phyloP scores from a whole-genome alignment of 2,329 filamentous ascomycete species.

The Neurospora crassa region DNA sequence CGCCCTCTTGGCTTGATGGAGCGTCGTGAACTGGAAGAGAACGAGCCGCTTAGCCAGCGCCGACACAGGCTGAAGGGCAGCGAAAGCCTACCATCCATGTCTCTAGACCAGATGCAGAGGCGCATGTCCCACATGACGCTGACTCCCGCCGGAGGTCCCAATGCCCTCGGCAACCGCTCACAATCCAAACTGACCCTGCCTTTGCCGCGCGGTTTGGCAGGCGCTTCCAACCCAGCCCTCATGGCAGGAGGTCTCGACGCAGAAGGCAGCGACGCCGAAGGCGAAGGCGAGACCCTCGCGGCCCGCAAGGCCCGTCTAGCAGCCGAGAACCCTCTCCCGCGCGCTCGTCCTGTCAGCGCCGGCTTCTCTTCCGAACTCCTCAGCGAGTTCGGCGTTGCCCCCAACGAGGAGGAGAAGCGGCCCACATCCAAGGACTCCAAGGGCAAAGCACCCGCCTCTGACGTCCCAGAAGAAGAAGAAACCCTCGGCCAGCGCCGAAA shows the following conservation, averaged over 20 bases:
- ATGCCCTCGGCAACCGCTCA: constrained; percentile 17
- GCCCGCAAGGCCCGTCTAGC: constrained; percentile 57
- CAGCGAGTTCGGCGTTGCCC: constrained; percentile 48
- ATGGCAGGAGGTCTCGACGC: constrained; percentile 20
- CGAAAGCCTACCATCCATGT: constrained; percentile 27
- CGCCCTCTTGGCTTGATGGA: constrained; percentile 68
- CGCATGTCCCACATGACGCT: constrained; percentile 37
- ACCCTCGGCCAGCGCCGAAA: constrained; percentile 69
- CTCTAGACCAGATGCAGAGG: constrained; percentile 23
- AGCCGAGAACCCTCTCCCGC: constrained; percentile 39
- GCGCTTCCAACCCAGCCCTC: constrained; percentile 16
- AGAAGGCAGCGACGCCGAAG: constrained; percentile 36
- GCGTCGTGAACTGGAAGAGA: constrained; percentile 78
- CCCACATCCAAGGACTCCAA: constrained; percentile 21
- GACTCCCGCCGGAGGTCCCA: constrained; percentile 18
- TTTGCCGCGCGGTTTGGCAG: constrained; percentile 7
- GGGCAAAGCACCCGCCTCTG: constrained; percentile 25
- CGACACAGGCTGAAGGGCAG: constrained; percentile 65
- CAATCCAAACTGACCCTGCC: constrained; percentile 18
- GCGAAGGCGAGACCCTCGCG: constrained; percentile 57
- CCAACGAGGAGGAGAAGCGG: constrained; percentile 28
- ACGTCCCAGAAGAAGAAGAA: constrained; percentile 54
- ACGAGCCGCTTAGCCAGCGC: constrained; percentile 74
- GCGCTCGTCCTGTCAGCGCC: constrained; percentile 49
- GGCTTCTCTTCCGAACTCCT: constrained; percentile 63